Evolutionary conservation across 352 stramenopile species (phyloP).

Genomic region (Pythium sp.): DNA sequence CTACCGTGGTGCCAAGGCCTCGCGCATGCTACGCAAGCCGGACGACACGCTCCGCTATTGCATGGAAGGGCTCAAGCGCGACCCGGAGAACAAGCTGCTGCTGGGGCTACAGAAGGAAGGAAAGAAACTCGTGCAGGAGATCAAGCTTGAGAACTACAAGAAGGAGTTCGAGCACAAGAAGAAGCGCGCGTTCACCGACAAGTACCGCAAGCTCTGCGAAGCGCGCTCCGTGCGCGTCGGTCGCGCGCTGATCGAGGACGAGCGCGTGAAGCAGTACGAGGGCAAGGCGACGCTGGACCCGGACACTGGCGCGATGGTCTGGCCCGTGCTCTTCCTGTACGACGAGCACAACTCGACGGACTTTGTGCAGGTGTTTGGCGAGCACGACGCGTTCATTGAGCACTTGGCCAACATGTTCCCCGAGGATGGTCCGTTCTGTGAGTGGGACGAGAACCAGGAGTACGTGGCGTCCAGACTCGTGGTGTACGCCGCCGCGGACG

Average conservation of each 20-base stretch:
- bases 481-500: conserved; percentile 69
- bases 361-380: conserved; percentile 79
- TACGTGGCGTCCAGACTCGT: conserved; percentile 78
- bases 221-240: conserved; percentile 66
- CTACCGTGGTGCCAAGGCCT: conserved; percentile 84
- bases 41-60: conserved; percentile 83
- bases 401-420: conserved; percentile 90
- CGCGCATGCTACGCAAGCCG: conserved; percentile 71
- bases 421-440: conserved; percentile 76
- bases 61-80: conserved; percentile 64
- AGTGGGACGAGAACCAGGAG: conserved; percentile 71
- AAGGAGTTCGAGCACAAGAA: conserved; percentile 70
- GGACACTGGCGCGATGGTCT: conserved; percentile 61
- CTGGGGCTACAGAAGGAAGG: conserved; percentile 68
- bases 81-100: conserved; percentile 78
- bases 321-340: conserved; percentile 85
- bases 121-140: conserved; percentile 51
- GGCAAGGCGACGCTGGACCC: conserved; percentile 74
- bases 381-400: conserved; percentile 80
- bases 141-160: conserved; percentile 60
- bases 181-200: conserved; percentile 59
- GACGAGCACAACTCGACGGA: conserved; percentile 83
- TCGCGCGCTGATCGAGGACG: conserved; percentile 71
- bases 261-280: conserved; percentile 79
- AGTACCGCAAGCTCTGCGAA: conserved; percentile 74